Evolutionary conservation across 2,329 filamentous ascomycete genomes (phyloP).

Genomic region (Claviceps spartinae): DNA sequence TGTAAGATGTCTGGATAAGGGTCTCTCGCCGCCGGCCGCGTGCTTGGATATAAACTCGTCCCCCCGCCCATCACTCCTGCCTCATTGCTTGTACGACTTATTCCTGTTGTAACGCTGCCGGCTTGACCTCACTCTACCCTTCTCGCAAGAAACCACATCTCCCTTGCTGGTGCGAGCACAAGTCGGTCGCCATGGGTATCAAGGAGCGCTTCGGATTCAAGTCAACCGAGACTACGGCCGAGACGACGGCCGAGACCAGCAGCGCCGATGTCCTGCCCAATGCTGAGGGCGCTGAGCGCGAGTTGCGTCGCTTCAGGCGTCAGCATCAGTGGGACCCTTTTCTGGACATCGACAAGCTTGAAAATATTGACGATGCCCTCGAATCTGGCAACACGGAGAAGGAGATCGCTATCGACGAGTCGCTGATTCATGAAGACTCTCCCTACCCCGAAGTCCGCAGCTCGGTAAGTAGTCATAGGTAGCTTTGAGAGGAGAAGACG

Average conservation of each 20-base stretch:
- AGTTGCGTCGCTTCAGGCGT: conserved; percentile 29
- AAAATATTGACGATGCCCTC: conserved; percentile 34
- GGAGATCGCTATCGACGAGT: conserved; percentile 30
- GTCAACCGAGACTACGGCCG: conserved; percentile 6
- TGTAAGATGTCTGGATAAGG: background rate
- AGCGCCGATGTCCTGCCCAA: conserved; percentile 10
- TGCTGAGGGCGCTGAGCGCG: conserved; percentile 10
- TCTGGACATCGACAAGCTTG: conserved; percentile 35
- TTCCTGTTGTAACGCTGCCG: background rate
- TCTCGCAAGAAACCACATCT: background rate
- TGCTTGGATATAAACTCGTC: conserved; percentile 5
- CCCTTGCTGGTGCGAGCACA: background rate
- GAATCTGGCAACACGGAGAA: conserved; percentile 29
- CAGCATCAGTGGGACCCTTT: conserved; percentile 45
- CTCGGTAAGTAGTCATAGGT: conserved; percentile 7
- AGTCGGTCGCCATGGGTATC: conserved; percentile 10
- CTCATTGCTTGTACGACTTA: background rate
- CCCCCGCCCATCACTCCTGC: background rate
- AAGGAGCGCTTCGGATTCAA: conserved; percentile 10
- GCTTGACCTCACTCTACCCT: background rate
- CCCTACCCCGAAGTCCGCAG: conserved; percentile 16
- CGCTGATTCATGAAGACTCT: conserved; percentile 38
- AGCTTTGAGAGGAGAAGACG: too few relatives aligned
- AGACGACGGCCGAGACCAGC: conserved; percentile 4
- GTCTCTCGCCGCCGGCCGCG: background rate